phyloP scores from a whole-genome alignment of 2,329 filamentous ascomycete species.

The Colletotrichum lindemuthianum region DNA sequence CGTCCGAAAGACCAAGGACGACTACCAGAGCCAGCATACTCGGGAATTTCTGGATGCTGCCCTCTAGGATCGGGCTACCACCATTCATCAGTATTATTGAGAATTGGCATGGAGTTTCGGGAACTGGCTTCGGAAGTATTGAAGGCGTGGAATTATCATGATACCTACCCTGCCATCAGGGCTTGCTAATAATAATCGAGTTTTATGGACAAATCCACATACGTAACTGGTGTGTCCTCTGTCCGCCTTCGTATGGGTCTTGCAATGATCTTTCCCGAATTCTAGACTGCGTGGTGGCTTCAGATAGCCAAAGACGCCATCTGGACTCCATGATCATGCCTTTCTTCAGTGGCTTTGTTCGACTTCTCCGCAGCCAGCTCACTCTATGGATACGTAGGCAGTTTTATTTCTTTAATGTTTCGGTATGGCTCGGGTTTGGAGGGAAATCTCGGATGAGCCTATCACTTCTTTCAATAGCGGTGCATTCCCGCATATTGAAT shows the following conservation, averaged over 20 bases:
- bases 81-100: neutral
- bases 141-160: conserved; percentile 17
- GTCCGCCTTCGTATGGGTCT: neutral
- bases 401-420: too few species aligned
- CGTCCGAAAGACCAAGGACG: conserved; percentile 13
- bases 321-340: too few species aligned
- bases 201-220: neutral
- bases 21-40: conserved; percentile 43
- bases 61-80: conserved; percentile 16
- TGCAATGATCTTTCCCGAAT: neutral
- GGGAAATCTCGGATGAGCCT: too few species aligned
- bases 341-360: too few species aligned
- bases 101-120: conserved; percentile 20
- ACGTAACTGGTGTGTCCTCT: too few species aligned
- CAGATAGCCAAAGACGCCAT: too few species aligned
- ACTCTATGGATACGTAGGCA: too few species aligned
- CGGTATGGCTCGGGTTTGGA: too few species aligned
- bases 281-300: too few species aligned
- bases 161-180: conserved; percentile 18
- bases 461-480: too few species aligned
- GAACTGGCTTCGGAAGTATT: conserved; percentile 12
- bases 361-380: too few species aligned
- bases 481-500: too few species aligned
- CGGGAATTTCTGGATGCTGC: conserved; percentile 50
- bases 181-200: conserved; percentile 18